A percentile compares a stretch with the other conserved stretches of the same genome.
phyloP scores from a whole-genome alignment of 345 rosid genomes.

The Trapa bicornis region DNA sequence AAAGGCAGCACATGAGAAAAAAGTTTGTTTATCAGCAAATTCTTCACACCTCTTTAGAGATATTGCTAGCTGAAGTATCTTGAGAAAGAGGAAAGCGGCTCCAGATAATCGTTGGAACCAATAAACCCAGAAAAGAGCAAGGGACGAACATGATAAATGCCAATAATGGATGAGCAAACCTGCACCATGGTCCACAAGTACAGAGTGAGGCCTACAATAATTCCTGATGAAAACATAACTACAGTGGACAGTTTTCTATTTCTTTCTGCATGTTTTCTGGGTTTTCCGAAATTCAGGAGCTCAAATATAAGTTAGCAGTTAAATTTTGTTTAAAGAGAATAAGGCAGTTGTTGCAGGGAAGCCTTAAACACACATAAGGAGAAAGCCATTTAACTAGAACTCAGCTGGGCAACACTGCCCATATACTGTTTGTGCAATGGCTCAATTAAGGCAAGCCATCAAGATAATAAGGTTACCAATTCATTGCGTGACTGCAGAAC shows the following conservation, averaged over 20 bases:
- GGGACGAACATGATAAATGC: constrained; percentile 87
- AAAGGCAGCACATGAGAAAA: background rate
- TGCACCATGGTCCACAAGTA: constrained; percentile 26
- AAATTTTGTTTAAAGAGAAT: background rate
- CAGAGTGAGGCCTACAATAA: background rate
- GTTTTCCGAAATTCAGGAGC: background rate
- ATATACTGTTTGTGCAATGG: background rate
- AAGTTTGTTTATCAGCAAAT: background rate
- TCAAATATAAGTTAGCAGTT: background rate
- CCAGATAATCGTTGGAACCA: constrained; percentile 59
- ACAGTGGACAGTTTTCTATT: background rate
- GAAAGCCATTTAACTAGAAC: background rate
- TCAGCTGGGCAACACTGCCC: background rate
- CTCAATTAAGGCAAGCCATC: background rate
- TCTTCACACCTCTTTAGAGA: constrained; percentile 35
- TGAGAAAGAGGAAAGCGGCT: constrained; percentile 40
- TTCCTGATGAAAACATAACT: background rate
- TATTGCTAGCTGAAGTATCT: constrained; percentile 38
- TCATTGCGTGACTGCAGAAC: constrained; percentile 66
- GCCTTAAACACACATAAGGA: background rate
- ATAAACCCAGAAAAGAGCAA: constrained; percentile 59
- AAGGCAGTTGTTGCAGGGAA: background rate
- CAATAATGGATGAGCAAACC: constrained; percentile 87
- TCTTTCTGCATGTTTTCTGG: background rate
- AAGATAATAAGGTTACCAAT: constrained; percentile 39